Conservation (phyloP, 495 filamentous ascomycete genomes). For the Xylaria cubensis region DNA sequence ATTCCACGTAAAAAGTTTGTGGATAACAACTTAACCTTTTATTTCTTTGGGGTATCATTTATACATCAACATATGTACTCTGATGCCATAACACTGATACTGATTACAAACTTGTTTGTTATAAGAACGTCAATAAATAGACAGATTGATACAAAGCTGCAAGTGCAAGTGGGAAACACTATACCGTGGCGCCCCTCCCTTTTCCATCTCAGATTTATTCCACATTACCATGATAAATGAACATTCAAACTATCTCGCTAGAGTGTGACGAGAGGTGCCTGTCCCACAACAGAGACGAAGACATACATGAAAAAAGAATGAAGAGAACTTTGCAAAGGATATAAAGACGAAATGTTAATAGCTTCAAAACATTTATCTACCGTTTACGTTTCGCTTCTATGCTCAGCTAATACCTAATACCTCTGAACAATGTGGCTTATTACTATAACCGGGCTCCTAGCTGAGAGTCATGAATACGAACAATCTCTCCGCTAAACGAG, state of each 20-base stretch:
- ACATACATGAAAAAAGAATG: too few species aligned
- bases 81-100: not conserved
- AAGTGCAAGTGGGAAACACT: not conserved
- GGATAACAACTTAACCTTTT: not conserved
- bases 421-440: too few species aligned
- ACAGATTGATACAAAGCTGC: not conserved
- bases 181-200: not conserved
- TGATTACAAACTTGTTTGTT: not conserved
- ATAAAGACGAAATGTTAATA: too few species aligned
- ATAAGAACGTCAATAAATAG: not conserved
- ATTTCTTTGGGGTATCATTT: not conserved
- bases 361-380: too few species aligned
- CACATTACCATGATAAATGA: not conserved
- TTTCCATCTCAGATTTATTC: too few species aligned
- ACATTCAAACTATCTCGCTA: not conserved
- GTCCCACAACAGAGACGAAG: not conserved
- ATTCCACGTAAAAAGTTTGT: not conserved
- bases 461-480: too few species aligned
- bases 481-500: too few species aligned
- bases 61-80: not conserved
- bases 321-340: too few species aligned
- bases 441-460: too few species aligned
- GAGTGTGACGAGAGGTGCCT: not conserved
- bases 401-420: too few species aligned
- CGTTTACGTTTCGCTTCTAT: too few species aligned